Evolutionary conservation across 202 grass and related monocot species (phyloP), one percentile per base, ranked within the genome.

Genomic region (Hordeum pubiflorum): DNA sequence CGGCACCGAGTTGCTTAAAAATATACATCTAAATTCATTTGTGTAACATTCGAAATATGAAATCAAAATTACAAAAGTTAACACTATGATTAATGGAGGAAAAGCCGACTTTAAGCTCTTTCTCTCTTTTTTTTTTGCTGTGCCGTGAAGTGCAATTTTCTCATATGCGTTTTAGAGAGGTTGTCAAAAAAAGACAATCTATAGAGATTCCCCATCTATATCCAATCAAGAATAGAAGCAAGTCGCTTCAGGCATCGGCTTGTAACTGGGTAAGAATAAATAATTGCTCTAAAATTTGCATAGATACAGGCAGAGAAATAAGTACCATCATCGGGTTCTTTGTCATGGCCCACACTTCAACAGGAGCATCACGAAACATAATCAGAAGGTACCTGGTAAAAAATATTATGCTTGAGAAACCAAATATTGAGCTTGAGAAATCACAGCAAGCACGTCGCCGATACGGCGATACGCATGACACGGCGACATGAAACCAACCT

Each of bases 311-410:
- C 15, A 82, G 77, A 79, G 62, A 76, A 81, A 76, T 52, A 58
- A 59, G 43, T 91, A 98, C 95, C 95, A 98, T 98, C 77, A 95
- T 93, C 43, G 95, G 92, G 79, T 89, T 98, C 86, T 98, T 98
- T 58, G 95, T 98, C 95, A 98, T 95, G 60, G 95, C 95, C 95
- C 95, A 98, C 70, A 98, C 95, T 86, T 98, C 95, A 62, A 98
- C 95, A 76, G 95, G 95, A 83, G 95, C 95, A 88, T 98, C 92
- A 61, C 90, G 95, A 84, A 98, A 94, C 83, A 98, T 81, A 88
- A 98, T 94, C 78, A 98, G 69, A 85, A 98, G 88, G 80, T 98
- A 98, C 82, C 95, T 98, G 82, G 33, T 54, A 84, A 87, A 62
- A 14, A 57, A 61, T 61, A 69, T 56, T 69, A 82, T 82, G 85